A percentile compares a stretch with the other conserved stretches of the same genome.
Evolutionary conservation across 2,329 filamentous ascomycete species (phyloP).

Genomic region (Aureobasidium musti): DNA sequence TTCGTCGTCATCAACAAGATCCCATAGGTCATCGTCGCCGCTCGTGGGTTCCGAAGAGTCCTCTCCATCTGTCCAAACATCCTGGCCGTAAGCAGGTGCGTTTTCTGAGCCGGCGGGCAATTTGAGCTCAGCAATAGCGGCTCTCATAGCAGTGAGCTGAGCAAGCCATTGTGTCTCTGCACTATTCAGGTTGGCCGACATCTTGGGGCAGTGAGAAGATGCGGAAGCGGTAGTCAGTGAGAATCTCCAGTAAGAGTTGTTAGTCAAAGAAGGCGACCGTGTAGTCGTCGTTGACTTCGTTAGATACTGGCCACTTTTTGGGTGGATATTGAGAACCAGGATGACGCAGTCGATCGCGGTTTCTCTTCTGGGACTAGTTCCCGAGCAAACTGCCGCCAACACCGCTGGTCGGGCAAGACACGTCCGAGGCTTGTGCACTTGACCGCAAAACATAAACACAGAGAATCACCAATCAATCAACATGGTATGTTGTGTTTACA

Average conservation of each 20-base stretch:
- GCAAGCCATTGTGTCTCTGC: slow-evolving; percentile 74
- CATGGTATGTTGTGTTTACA: slow-evolving; percentile 5
- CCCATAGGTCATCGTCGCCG: slow-evolving; percentile 82
- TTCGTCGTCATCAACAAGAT: slow-evolving; percentile 77
- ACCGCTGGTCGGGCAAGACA: slow-evolving; percentile 11
- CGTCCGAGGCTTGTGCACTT: not conserved
- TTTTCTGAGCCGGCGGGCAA: slow-evolving; percentile 51
- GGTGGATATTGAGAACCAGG: not conserved
- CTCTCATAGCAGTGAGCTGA: slow-evolving; percentile 82
- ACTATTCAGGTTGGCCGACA: slow-evolving; percentile 45
- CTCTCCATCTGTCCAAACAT: slow-evolving; percentile 67
- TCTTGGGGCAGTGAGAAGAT: slow-evolving; percentile 32
- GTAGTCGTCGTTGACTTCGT: not conserved
- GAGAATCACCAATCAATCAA: not conserved
- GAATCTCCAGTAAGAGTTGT: not conserved
- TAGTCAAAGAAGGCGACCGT: not conserved
- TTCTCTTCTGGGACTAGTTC: slow-evolving; percentile 19
- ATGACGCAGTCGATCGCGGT: slow-evolving; percentile 20
- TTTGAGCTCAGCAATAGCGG: slow-evolving; percentile 74
- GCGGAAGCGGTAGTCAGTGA: not conserved
- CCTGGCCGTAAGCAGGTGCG: slow-evolving; percentile 55
- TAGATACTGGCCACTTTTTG: slow-evolving; percentile 11
- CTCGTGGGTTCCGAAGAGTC: slow-evolving; percentile 62
- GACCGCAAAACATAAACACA: slow-evolving; percentile 22
- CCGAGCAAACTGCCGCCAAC: slow-evolving; percentile 2